Evolutionary conservation across 371 early-diverging fungal genomes (phyloP).

Genomic region (Apophysomyces ossiformis): DNA sequence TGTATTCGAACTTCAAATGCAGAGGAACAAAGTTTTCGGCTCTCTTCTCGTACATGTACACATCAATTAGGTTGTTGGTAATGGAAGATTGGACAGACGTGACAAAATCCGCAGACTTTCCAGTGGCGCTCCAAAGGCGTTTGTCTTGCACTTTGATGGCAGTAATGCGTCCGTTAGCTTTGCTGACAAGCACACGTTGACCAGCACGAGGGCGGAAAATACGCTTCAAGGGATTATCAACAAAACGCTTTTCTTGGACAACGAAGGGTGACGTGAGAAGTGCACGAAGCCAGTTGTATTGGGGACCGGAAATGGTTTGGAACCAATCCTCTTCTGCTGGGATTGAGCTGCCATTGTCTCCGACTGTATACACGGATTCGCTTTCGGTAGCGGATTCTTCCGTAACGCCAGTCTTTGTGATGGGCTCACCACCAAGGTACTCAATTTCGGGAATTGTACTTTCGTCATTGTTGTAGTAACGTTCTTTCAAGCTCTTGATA

Average conservation of each 20-base stretch:
- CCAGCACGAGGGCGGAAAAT: constrained; percentile 84
- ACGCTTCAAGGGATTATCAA: constrained; percentile 79
- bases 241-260: constrained; percentile 79
- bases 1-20: constrained; percentile 79
- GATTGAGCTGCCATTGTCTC: constrained; percentile 57
- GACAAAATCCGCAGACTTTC: constrained; percentile 57
- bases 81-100: constrained; percentile 68
- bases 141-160: constrained; percentile 67
- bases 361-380: constrained; percentile 61
- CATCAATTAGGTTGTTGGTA: constrained; percentile 67
- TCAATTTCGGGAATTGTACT: constrained; percentile 79
- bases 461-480: constrained; percentile 76
- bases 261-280: constrained; percentile 82
- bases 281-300: constrained; percentile 87
- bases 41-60: constrained; percentile 77
- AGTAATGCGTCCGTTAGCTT: constrained; percentile 44
- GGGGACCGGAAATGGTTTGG: constrained; percentile 73
- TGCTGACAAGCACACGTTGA: constrained; percentile 76
- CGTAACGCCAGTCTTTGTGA: constrained; percentile 22
- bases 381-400: constrained; percentile 33
- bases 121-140: constrained; percentile 65
- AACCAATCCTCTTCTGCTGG: constrained; percentile 79
- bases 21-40: constrained; percentile 72
- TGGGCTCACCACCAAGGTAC: constrained; percentile 76
- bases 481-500: constrained; percentile 75